Evolutionary conservation across 257 asterid genomes (phyloP), one percentile per base, ranked within the genome.

Genomic region (Nicotiana tabacum): DNA sequence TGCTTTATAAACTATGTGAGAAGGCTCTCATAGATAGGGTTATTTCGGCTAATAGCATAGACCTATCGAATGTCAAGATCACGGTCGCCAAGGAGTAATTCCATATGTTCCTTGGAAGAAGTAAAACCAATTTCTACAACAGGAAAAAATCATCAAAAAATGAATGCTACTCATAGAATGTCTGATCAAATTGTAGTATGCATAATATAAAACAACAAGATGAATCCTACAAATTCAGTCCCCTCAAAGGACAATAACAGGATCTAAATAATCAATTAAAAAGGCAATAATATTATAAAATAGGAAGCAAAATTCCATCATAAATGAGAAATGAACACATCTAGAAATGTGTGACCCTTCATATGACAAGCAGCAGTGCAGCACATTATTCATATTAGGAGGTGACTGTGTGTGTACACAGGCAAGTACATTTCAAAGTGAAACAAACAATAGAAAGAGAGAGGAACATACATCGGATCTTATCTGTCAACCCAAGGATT

Each of bases 401-500:
- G 24, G 80, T 74, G 43, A 74, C 51, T 13, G 5, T 46, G 27
- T 24, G 79, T 3, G 62, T 37, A 51, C 46, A 48, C n/a, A 6
- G 61, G 48, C 5, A 27, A 60, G 66, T 35, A 74, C 15, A 74
- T 74, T 46, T 74, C 80, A 74, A 27, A 48, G 24, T 13, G 80
- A 74, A 48, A 74, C 43, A 69, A 39, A 17, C 27, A 56, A 4
- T 4, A 30, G 56, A 30, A 17, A 48, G 67, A 66, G 55, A 81
- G 78, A 66, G 83, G n/a, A 66, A 32, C 62, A 17, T 30, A 21
- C 78, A 24, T 70, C 17, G 81, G 57, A 70, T 35, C 62, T 70
- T 51, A 70, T 82, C 76, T 58, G 29, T 66, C 84, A 82, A 60
- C 39, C 84, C 81, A 58, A 58, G 57, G 33, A 37, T 57, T 58